Percentiles rank a stretch among this genome's conserved stretches.
Conservation (phyloP, 2,329 filamentous ascomycete genomes). For the Penicillium oxalicum region DNA sequence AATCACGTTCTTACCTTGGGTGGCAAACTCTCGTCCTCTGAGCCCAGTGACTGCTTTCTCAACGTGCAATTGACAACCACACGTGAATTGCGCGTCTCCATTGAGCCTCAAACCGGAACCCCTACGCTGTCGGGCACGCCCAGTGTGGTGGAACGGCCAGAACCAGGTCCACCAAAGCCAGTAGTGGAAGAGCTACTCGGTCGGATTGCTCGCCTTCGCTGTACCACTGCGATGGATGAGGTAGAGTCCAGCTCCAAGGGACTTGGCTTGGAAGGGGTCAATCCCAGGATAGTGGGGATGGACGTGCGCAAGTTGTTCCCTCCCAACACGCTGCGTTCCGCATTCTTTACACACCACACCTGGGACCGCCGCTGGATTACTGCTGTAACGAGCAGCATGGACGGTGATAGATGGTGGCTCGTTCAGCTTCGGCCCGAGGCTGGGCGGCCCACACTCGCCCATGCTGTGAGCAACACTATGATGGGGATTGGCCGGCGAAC, state of each 20-base stretch:
- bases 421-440: constrained; percentile 37
- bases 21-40: constrained; percentile 52
- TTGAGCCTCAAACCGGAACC: constrained; percentile 74
- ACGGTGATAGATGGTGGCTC: constrained; percentile 75
- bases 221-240: constrained; percentile 36
- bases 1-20: constrained; percentile 54
- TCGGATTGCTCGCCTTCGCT: constrained; percentile 36
- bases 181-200: constrained; percentile 35
- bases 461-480: constrained; percentile 27
- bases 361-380: constrained; percentile 68
- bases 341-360: constrained; percentile 51
- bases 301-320: constrained; percentile 57
- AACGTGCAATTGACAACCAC: constrained; percentile 63
- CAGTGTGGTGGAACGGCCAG: constrained; percentile 51
- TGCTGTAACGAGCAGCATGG: constrained; percentile 62
- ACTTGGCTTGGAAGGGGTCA: constrained; percentile 35
- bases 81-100: constrained; percentile 54
- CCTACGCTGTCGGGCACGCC: constrained; percentile 65
- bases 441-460: constrained; percentile 21
- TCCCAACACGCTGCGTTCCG: constrained; percentile 56
- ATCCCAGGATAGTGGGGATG: constrained; percentile 30
- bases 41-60: constrained; percentile 63
- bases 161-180: constrained; percentile 57
- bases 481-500: constrained; percentile 16
- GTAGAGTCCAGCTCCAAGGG: constrained; percentile 32